Conservation (phyloP, 2,329 filamentous ascomycete species). For the Botrytis medusae region DNA sequence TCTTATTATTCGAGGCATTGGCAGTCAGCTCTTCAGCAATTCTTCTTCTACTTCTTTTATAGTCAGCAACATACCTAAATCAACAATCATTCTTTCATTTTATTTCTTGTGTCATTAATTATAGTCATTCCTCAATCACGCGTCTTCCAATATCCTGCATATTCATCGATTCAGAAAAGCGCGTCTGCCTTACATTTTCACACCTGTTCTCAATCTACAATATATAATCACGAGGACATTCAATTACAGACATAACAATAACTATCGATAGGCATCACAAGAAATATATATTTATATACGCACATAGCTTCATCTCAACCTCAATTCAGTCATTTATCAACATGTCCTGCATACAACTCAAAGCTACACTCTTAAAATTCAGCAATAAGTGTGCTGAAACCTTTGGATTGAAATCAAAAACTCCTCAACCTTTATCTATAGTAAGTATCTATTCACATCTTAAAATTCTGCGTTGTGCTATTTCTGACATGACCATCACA, state of each 20-base stretch:
- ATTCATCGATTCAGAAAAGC: slow-evolving; percentile 18
- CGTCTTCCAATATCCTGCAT: slow-evolving; percentile 21
- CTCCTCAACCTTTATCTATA: slow-evolving; percentile 27
- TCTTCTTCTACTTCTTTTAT: slow-evolving; percentile 24
- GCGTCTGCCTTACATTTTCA: slow-evolving; percentile 11
- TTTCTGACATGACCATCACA: slow-evolving; percentile 40
- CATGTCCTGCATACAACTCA: slow-evolving; percentile 27
- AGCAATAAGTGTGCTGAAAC: slow-evolving; percentile 28
- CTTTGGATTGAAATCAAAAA: slow-evolving; percentile 27
- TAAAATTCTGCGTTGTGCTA: not conserved
- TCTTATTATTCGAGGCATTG: slow-evolving; percentile 9
- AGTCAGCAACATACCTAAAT: not conserved
- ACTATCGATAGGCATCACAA: not conserved
- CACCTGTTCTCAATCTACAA: not conserved
- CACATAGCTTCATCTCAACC: slow-evolving; percentile 14
- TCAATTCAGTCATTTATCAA: not conserved
- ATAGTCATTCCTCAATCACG: slow-evolving; percentile 26
- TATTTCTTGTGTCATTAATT: slow-evolving; percentile 5
- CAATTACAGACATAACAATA: not conserved
- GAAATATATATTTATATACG: slow-evolving; percentile 8
- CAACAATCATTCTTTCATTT: not conserved
- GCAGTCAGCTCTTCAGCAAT: slow-evolving; percentile 25
- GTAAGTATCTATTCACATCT: slow-evolving; percentile 12
- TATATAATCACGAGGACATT: slow-evolving; percentile 1
- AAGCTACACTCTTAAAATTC: slow-evolving; percentile 21